Evolutionary conservation across 371 early-diverging fungal species (phyloP), one percentile per base, ranked within the genome.

Genomic region (Syncephalastrum racemosum): DNA sequence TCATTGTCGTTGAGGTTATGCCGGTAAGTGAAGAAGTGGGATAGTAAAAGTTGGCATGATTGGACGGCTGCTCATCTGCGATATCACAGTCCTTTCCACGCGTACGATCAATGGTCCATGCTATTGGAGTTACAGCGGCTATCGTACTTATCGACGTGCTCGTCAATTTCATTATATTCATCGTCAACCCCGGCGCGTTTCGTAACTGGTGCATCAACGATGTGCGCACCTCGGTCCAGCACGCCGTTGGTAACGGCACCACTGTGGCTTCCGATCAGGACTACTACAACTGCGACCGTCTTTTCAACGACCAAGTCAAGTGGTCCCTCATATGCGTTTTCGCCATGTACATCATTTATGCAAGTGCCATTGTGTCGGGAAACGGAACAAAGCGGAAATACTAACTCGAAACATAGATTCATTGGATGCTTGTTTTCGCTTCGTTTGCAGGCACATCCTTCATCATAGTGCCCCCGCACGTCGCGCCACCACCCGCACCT

Each of bases 301-400:
- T 79, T n/a, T 75, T 56, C 40, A 44, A 70, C 22, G 70, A 71
- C 47, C 74, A 79, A 58, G 25, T 71, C 20, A 79, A 79, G 52
- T 79, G 76, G 68, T 60, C 68, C 1, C 49, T 79, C 7, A 18
- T 70, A n/a, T 66, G 68, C 20, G 53, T 68, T 12, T 43, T 72
- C 2, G 43, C 69, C 13, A 72, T 79, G 61, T 66, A 53, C 57
- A 46, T 75, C 27, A 46, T 71, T 25, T 79, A 79, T 62, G 79
- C 70, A 74, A 62, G 72, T 57, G 12, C 18, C 52, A 12, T 20
- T 23, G 15, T 36, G 6, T 36, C 6, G 14, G 4, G 0, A 39
- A 19, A 4, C 15, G 40, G 39, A 31, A 59, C 6, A 15, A 4
- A 20, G n/a, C n/a, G n/a, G 18, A 15, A 8, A 48, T 5, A 40